Evolutionary conservation across 164 flowering plant species (phyloP).

Genomic region (Vitis vinifera): DNA sequence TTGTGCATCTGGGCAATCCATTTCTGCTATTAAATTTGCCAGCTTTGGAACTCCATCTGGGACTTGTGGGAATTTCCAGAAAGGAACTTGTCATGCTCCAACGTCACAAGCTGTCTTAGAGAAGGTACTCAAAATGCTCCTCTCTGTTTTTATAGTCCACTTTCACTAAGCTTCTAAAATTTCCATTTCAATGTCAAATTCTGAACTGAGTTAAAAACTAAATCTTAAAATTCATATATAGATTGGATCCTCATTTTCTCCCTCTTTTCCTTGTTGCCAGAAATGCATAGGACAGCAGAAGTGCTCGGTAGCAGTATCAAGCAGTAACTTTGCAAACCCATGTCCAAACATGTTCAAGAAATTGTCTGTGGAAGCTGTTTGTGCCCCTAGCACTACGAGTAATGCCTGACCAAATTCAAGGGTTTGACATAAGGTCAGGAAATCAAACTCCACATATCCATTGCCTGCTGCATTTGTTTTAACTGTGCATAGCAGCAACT

Average conservation of each 20-base stretch:
- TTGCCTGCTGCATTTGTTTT: not conserved
- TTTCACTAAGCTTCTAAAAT: not conserved
- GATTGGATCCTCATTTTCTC: not conserved
- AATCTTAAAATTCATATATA: no score
- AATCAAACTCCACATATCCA: not conserved
- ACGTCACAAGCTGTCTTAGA: constrained; percentile 19
- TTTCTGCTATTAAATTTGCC: constrained; percentile 39
- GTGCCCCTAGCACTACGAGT: constrained; percentile 8
- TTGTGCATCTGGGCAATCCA: constrained; percentile 28
- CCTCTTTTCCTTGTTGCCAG: constrained; percentile 12
- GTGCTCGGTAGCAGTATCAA: constrained; percentile 26
- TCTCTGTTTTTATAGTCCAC: not conserved
- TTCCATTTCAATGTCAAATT: not conserved
- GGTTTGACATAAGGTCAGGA: not conserved
- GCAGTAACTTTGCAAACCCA: constrained; percentile 28
- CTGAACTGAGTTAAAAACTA: no score
- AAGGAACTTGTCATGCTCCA: constrained; percentile 38
- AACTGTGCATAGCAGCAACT: no score
- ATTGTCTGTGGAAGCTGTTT: constrained; percentile 33
- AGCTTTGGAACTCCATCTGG: constrained; percentile 45
- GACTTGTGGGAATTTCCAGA: constrained; percentile 36
- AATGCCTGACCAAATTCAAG: not conserved
- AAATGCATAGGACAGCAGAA: constrained; percentile 25
- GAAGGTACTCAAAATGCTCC: constrained; percentile 16
- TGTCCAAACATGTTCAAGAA: constrained; percentile 29